Evolutionary conservation across 345 rosid genomes (phyloP).

Genomic region (Syzygium grande): DNA sequence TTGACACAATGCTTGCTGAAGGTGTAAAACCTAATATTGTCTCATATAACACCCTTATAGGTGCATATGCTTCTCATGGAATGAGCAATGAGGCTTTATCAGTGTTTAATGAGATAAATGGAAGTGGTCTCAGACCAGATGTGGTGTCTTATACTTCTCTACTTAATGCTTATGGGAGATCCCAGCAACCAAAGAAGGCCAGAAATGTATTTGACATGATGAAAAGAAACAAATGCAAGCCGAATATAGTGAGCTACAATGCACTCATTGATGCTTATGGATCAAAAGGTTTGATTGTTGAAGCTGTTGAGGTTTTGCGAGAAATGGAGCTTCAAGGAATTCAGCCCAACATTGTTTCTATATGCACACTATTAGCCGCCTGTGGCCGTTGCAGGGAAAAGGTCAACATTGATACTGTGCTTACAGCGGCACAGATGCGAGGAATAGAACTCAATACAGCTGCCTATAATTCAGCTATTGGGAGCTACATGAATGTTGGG

Average conservation of each 20-base stretch:
- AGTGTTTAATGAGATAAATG: conserved; percentile 61
- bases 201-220: conserved; percentile 65
- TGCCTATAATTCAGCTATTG: conserved; percentile 87
- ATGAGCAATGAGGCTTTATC: conserved; percentile 72
- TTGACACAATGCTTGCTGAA: conserved; percentile 72
- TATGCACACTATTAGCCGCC: conserved; percentile 80
- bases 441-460: conserved; percentile 63
- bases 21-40: conserved; percentile 78
- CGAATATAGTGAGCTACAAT: conserved; percentile 71
- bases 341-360: conserved; percentile 67
- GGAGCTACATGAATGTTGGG: conserved; percentile 78
- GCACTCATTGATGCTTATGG: conserved; percentile 92
- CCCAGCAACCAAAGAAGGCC: conserved; percentile 67
- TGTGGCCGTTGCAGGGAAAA: conserved; percentile 69
- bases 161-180: conserved; percentile 88
- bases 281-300: conserved; percentile 63
- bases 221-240: conserved; percentile 58
- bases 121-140: conserved; percentile 59
- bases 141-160: conserved; percentile 76
- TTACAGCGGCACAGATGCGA: conserved; percentile 72
- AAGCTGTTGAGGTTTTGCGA: conserved; percentile 70
- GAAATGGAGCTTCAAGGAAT: conserved; percentile 77
- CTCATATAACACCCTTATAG: conserved; percentile 67
- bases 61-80: conserved; percentile 82
- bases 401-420: conserved; percentile 70